Evolutionary conservation across 1,139 yeast species (phyloP).

Genomic region (Debaryomyces coudertii): DNA sequence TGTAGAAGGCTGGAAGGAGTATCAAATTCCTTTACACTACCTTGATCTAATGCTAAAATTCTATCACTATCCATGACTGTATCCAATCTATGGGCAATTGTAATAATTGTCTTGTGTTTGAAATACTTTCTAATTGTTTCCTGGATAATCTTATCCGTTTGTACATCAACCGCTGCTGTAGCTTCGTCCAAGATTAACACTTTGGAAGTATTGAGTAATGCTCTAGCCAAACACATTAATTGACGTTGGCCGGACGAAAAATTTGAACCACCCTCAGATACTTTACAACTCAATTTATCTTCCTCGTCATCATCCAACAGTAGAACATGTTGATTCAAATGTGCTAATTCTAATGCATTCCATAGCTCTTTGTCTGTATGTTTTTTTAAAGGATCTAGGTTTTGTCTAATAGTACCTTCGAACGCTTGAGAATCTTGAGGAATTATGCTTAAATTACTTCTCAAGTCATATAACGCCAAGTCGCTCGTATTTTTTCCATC

Average conservation of each 20-base stretch:
- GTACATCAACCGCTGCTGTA: conserved; percentile 82
- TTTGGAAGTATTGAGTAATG: conserved; percentile 59
- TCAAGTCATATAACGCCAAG: conserved; percentile 51
- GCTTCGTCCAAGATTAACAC: conserved; percentile 80
- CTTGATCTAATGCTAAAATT: conserved; percentile 69
- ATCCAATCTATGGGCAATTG: conserved; percentile 83
- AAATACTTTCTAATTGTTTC: conserved; percentile 70
- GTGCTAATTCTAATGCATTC: conserved; percentile 56
- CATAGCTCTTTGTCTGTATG: conserved; percentile 57
- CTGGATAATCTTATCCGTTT: conserved; percentile 76
- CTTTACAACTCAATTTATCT: conserved; percentile 42
- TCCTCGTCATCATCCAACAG: conserved; percentile 30
- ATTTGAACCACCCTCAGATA: conserved; percentile 73
- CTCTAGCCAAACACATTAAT: conserved; percentile 74
- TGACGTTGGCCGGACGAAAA: conserved; percentile 81
- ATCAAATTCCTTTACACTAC: conserved; percentile 71
- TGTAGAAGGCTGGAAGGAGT: conserved; percentile 42
- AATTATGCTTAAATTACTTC: conserved; percentile 61
- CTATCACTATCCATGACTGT: conserved; percentile 81
- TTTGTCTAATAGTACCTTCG: conserved; percentile 62
- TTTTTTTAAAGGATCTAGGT: conserved; percentile 60
- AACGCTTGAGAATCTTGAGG: conserved; percentile 74
- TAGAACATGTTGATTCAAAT: conserved; percentile 50
- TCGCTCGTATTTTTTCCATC: conserved; percentile 53
- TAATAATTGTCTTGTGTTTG: conserved; percentile 66